A percentile compares a stretch with the other conserved stretches of the same genome.
Evolutionary conservation across 345 rosid genomes (phyloP).

Genomic region (Carallia pectinifolia): DNA sequence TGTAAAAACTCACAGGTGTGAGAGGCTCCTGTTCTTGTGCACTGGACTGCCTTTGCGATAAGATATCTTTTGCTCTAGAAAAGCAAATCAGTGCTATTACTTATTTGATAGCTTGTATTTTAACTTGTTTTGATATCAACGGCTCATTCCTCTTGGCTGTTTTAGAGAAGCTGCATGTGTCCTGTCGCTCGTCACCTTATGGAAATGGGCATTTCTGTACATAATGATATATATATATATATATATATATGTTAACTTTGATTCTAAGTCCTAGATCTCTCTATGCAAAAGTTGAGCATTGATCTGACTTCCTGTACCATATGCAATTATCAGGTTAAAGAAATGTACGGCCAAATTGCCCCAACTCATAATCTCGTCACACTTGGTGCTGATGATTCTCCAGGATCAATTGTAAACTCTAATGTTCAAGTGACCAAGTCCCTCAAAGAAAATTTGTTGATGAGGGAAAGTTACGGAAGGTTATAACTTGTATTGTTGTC

Average conservation of each 20-base stretch:
- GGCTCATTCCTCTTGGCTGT: too few species aligned
- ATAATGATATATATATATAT: too few species aligned
- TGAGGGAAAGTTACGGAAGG: constrained; percentile 97
- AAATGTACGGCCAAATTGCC: constrained; percentile 64
- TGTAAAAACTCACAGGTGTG: too few species aligned
- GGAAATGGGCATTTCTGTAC: too few species aligned
- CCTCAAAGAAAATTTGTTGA: constrained; percentile 96
- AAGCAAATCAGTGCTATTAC: background rate
- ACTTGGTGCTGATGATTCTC: constrained; percentile 53
- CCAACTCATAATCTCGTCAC: constrained; percentile 35
- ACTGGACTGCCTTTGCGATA: too few species aligned
- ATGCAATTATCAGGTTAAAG: constrained; percentile 79
- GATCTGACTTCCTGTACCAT: constrained; percentile 7
- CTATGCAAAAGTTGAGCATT: constrained; percentile 12
- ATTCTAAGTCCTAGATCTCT: constrained; percentile 14
- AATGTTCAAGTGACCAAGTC: constrained; percentile 57
- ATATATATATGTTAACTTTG: background rate
- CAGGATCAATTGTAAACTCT: constrained; percentile 70
- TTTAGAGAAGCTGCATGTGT: too few species aligned
- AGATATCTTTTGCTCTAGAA: too few species aligned
- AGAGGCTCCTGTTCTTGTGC: too few species aligned
- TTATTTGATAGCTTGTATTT: too few species aligned
- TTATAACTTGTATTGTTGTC: constrained; percentile 15
- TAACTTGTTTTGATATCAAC: too few species aligned
- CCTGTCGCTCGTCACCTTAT: too few species aligned